phyloP scores from a whole-genome alignment of 768 basidiomycete genomes.

The Hemileccinum rubropunctum region DNA sequence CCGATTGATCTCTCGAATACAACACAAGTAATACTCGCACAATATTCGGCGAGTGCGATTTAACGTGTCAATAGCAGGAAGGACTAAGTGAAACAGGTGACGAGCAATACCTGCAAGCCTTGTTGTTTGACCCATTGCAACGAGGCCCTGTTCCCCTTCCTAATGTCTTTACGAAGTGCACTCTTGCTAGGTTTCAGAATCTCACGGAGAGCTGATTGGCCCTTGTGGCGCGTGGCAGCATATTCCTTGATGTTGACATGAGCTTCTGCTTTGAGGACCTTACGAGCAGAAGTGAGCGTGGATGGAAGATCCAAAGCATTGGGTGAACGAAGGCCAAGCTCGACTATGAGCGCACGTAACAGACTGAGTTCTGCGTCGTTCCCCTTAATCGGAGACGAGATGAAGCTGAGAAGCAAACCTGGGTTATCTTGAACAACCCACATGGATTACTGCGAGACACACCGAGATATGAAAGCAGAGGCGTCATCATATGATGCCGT shows the following conservation, averaged over 20 bases:
- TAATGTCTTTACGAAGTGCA: constrained; percentile 62
- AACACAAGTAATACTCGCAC: too few relatives aligned
- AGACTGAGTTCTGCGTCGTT: constrained; percentile 46
- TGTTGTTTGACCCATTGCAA: constrained; percentile 60
- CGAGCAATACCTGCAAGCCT: constrained; percentile 62
- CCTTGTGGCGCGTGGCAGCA: constrained; percentile 60
- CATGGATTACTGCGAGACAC: neutral
- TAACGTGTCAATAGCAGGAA: neutral
- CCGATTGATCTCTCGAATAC: too few relatives aligned
- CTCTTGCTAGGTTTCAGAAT: constrained; percentile 61
- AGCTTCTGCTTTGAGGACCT: constrained; percentile 58
- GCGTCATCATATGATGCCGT: constrained; percentile 25
- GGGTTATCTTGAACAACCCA: neutral
- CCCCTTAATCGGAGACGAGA: constrained; percentile 19
- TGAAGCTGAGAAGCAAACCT: constrained; percentile 14
- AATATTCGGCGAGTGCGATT: too few relatives aligned
- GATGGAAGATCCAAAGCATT: constrained; percentile 47
- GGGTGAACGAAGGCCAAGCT: constrained; percentile 59
- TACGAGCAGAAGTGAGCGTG: constrained; percentile 65
- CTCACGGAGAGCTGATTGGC: constrained; percentile 55
- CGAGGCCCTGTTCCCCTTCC: constrained; percentile 45
- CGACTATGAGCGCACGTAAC: constrained; percentile 72
- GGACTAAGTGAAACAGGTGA: constrained; percentile 43
- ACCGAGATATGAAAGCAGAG: constrained; percentile 27
- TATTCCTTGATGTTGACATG: constrained; percentile 78